phyloP scores from a whole-genome alignment of 495 filamentous ascomycete genomes.

The Letharia lupina region DNA sequence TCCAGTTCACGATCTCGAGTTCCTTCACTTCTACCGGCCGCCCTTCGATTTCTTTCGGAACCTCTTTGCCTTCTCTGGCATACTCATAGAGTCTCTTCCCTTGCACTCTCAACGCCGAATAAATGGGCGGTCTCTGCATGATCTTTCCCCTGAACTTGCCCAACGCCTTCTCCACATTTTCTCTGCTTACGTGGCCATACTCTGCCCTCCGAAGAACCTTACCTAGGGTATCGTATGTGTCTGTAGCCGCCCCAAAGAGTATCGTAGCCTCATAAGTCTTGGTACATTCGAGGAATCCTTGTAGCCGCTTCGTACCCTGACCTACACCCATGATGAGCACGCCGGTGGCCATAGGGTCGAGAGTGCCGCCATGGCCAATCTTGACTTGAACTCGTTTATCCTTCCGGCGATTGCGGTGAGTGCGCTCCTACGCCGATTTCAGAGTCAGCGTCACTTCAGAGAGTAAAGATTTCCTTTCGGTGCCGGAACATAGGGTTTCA shows the following conservation, averaged over 20 bases:
- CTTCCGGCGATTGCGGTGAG: conserved; percentile 47
- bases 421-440: background rate
- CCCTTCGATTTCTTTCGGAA: conserved; percentile 74
- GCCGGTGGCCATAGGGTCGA: conserved; percentile 90
- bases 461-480: background rate
- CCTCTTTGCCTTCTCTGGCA: conserved; percentile 75
- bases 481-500: too few relatives aligned
- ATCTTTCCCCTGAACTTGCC: conserved; percentile 72
- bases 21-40: conserved; percentile 66
- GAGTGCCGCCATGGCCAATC: conserved; percentile 91
- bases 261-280: conserved; percentile 88
- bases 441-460: background rate
- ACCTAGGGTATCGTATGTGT: conserved; percentile 80
- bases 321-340: conserved; percentile 85
- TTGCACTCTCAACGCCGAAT: conserved; percentile 82
- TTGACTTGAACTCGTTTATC: conserved; percentile 60
- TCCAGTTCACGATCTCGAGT: conserved; percentile 78
- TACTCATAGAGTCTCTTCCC: conserved; percentile 95
- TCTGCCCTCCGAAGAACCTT: conserved; percentile 65
- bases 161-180: conserved; percentile 69
- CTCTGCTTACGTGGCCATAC: conserved; percentile 70
- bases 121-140: conserved; percentile 85
- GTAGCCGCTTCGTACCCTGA: conserved; percentile 74
- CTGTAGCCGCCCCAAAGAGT: conserved; percentile 85
- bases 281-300: conserved; percentile 71